These are phyloP conservation scores for Dalechampia spathulata DNA, from an alignment of 441 rosid species.

Conservation along the genomic window DNA sequence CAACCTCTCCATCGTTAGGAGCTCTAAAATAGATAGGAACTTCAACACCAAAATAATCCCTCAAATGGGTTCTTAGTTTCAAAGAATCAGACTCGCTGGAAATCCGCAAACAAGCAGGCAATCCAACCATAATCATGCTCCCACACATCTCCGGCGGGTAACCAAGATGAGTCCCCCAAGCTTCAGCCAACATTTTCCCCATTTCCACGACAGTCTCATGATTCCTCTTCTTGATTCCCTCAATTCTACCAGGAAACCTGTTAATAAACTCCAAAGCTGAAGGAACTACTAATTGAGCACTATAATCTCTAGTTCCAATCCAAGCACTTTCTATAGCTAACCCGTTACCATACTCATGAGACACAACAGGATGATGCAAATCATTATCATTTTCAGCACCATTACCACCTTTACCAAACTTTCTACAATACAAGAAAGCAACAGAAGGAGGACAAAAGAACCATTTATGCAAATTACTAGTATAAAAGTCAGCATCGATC, in stretches of 20 bases:
- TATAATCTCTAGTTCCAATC: slow-evolving; percentile 92
- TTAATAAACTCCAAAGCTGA: slow-evolving; percentile 55
- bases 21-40: slow-evolving; percentile 59
- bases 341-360: slow-evolving; percentile 86
- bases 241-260: slow-evolving; percentile 75
- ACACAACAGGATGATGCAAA: slow-evolving; percentile 90
- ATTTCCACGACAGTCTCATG: slow-evolving; percentile 64
- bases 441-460: slow-evolving; percentile 80
- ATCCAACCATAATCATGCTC: slow-evolving; percentile 90
- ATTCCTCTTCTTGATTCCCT: slow-evolving; percentile 74
- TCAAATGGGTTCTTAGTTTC: slow-evolving; percentile 54
- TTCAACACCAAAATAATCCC: slow-evolving; percentile 60
- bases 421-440: slow-evolving; percentile 69
- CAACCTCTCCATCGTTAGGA: slow-evolving; percentile 44
- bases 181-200: slow-evolving; percentile 71
- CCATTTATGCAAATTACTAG: slow-evolving; percentile 90
- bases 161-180: slow-evolving; percentile 92
- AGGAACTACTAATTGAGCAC: slow-evolving; percentile 87
- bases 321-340: slow-evolving; percentile 81
- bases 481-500: slow-evolving; percentile 86
- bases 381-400: slow-evolving; percentile 35
- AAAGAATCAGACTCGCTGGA: slow-evolving; percentile 40
- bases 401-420: slow-evolving; percentile 24
- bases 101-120: slow-evolving; percentile 62
- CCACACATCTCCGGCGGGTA: slow-evolving; percentile 74